Conservation (phyloP, 108 stramenopile genomes). For the Ochromonas danica region DNA sequence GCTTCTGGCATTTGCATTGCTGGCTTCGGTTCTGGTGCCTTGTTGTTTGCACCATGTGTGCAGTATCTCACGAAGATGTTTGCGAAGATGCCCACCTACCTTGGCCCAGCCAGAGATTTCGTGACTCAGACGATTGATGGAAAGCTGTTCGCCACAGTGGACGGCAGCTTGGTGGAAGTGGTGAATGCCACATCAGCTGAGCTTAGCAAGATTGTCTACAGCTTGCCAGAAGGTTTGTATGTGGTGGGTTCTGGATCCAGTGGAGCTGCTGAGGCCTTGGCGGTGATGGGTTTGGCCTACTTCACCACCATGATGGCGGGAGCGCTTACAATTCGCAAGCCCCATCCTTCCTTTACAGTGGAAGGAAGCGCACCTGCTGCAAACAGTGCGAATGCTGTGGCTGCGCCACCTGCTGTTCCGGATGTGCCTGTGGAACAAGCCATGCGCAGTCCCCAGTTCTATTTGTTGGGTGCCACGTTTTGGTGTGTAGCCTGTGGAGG, state of each 20-base stretch:
- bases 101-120: constrained; percentile 45
- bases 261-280: constrained; percentile 49
- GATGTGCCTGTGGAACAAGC: constrained; percentile 19
- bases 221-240: constrained; percentile 49
- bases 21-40: constrained; percentile 79
- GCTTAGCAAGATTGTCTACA: constrained; percentile 43
- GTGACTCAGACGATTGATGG: constrained; percentile 45
- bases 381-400: not conserved
- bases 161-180: constrained; percentile 45
- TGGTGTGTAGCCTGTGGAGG: constrained; percentile 73
- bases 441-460: constrained; percentile 65
- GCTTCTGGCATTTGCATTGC: constrained; percentile 71
- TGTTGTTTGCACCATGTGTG: constrained; percentile 70
- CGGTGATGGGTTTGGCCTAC: constrained; percentile 45
- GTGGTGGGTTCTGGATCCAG: constrained; percentile 51
- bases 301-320: constrained; percentile 45
- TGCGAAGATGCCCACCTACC: constrained; percentile 47
- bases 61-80: constrained; percentile 63
- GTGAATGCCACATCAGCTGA: constrained; percentile 47
- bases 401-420: not conserved
- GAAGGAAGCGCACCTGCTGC: constrained; percentile 40
- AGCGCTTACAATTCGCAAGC: constrained; percentile 47
- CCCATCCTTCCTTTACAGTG: constrained; percentile 44
- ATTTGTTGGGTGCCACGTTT: constrained; percentile 66
- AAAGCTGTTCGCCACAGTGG: constrained; percentile 40